Evolutionary conservation across 345 rosid species (phyloP), one percentile per base, ranked within the genome.

Genomic region (Arabis alpina): DNA sequence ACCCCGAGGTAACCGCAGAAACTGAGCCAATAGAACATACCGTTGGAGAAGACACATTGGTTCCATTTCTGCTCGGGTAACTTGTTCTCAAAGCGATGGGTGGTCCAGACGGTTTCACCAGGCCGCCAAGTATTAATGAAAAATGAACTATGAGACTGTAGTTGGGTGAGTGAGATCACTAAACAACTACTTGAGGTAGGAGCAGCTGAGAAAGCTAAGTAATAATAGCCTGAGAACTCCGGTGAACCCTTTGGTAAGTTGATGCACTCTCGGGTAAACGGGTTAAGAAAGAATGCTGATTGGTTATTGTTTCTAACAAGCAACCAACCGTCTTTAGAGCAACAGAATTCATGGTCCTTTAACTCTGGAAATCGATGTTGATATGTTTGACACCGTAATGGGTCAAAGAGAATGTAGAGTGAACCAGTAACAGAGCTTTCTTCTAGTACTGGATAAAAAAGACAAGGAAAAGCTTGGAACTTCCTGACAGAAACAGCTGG

Each of bases 261-360:
- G 39, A 53, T n/a, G 7, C 19, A 5, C 11, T 28, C 37, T 2
- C 57, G 2, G 5, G 41, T 54, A 32, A 54, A 54, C 6, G 13
- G 59, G 59, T 54, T 54, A 30, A 54, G 9, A 6, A 27, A 54
- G 11, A 54, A 54, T 0, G 8, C 13, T 24, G 1, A 15, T 1
- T 19, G 30, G 19, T 7, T 1, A 4, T 4, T 5, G 15, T 2
- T 6, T 45, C 4, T n/a, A 5, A 14, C 50, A n/a, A 45, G 50
- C 50, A 55, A 55, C 61, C 61, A 55, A 36, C 61, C 61, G 30
- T 54, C 58, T 15, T 1, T 54, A 54, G 58, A 30, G n/a, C 15
- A 30, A 3, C 0, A 1, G 23, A 54, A 12, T 30, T 0, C 7
- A n/a, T 53, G 39, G 3, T 14, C 2, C 23, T 30, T 30, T 30